Percentiles rank a stretch among this genome's conserved stretches.
Evolutionary conservation across 2,329 filamentous ascomycete species (phyloP).

Genomic region (Teratosphaeria zuluensis): DNA sequence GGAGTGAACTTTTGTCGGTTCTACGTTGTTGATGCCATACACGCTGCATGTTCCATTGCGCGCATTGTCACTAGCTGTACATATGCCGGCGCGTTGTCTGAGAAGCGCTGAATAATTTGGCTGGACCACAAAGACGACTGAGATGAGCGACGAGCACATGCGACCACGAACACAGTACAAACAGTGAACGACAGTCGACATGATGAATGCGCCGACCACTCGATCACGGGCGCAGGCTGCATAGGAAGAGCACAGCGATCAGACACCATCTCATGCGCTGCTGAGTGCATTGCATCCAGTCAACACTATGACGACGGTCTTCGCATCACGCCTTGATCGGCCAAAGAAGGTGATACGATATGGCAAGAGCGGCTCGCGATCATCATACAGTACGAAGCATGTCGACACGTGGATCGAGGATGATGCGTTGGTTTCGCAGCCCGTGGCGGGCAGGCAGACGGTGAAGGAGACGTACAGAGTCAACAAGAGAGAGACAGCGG

Average conservation of each 20-base stretch:
- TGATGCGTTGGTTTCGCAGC: not conserved
- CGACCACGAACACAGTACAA: too few species aligned
- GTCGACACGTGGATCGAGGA: slow-evolving; percentile 6
- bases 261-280: not conserved
- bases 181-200: too few species aligned
- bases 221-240: not conserved
- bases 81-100: too few species aligned
- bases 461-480: slow-evolving; percentile 3
- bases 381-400: slow-evolving; percentile 2
- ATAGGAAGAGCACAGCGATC: not conserved
- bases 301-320: slow-evolving; percentile 2
- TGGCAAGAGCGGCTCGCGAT: slow-evolving; percentile 5
- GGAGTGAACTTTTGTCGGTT: too few species aligned
- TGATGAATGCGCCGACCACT: not conserved
- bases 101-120: too few species aligned
- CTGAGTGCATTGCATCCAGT: not conserved
- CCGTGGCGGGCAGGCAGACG: not conserved
- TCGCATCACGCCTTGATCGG: slow-evolving; percentile 1
- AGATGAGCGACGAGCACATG: too few species aligned
- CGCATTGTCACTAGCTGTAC: too few species aligned
- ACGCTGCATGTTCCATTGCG: too few species aligned
- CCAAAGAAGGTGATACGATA: slow-evolving; percentile 10
- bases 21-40: too few species aligned
- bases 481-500: not conserved
- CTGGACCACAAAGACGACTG: too few species aligned